Conservation (phyloP, 768 basidiomycete species). For the Kwoniella shandongensis region DNA sequence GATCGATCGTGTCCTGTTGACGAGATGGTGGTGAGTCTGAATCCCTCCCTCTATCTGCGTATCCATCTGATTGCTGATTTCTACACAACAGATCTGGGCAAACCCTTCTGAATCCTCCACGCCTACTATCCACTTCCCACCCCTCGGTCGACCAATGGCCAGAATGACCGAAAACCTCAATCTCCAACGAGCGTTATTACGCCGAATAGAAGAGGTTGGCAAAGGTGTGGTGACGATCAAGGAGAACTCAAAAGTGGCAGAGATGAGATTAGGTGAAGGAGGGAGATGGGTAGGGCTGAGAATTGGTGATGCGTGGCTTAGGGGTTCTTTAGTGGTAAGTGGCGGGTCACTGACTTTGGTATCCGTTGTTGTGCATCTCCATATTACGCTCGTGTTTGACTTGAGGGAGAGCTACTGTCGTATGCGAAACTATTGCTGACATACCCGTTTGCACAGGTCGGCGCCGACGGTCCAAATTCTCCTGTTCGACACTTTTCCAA, state of each 20-base stretch:
- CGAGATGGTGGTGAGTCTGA: constrained; percentile 72
- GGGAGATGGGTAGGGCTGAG: constrained; percentile 78
- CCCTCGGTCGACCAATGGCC: constrained; percentile 63
- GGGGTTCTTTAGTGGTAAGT: constrained; percentile 73
- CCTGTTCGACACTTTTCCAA: constrained; percentile 83
- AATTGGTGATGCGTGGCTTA: constrained; percentile 65
- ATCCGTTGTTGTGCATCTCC: no score
- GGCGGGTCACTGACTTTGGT: no score
- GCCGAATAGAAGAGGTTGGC: constrained; percentile 58
- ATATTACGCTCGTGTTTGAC: no score
- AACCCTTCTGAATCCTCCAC: constrained; percentile 46
- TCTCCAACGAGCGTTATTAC: constrained; percentile 78
- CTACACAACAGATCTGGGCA: constrained; percentile 67
- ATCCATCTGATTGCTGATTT: neutral
- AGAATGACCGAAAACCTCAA: constrained; percentile 89
- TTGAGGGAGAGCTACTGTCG: no score
- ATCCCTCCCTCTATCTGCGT: neutral
- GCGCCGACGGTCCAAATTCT: constrained; percentile 93
- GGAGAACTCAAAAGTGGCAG: constrained; percentile 72
- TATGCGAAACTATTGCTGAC: no score
- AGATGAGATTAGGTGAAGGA: constrained; percentile 63
- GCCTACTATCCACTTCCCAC: constrained; percentile 49
- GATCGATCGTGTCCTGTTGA: constrained; percentile 70
- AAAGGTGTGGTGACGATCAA: constrained; percentile 63
- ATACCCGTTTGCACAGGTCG: no score